A percentile compares a stretch with the other conserved stretches of the same genome.
These are phyloP conservation scores for Agrocybe praecox DNA, from an alignment of 768 basidiomycete species.

Conservation along the genomic window DNA sequence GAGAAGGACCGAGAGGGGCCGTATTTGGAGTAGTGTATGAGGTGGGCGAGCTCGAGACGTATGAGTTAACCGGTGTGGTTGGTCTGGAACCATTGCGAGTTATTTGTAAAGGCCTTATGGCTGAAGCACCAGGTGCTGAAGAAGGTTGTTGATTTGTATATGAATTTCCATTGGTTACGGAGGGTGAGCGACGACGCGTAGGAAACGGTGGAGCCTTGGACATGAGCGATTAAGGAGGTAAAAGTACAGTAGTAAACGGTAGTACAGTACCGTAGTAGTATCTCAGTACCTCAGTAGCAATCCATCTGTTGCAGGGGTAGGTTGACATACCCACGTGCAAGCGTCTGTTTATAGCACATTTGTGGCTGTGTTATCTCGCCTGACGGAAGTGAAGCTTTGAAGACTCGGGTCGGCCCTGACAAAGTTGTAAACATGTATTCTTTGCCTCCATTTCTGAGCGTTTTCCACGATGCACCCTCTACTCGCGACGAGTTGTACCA, in stretches of 20 bases:
- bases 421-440: background rate
- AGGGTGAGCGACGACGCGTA: constrained; percentile 52
- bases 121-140: constrained; percentile 35
- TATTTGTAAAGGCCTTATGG: constrained; percentile 63
- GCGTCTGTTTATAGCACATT: background rate
- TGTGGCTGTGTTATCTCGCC: background rate
- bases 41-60: constrained; percentile 38
- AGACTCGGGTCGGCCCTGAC: too few species aligned
- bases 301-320: too few species aligned
- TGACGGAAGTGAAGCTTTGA: too few species aligned
- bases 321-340: background rate
- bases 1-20: constrained; percentile 53
- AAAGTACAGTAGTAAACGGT: background rate
- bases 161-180: constrained; percentile 41
- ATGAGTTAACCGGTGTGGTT: constrained; percentile 47
- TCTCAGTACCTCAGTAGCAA: too few species aligned
- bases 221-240: constrained; percentile 34
- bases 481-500: constrained; percentile 11
- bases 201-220: constrained; percentile 63
- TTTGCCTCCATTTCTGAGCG: constrained; percentile 32
- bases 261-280: background rate
- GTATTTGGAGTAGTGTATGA: constrained; percentile 34
- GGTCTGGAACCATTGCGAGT: constrained; percentile 56
- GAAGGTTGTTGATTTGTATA: constrained; percentile 33
- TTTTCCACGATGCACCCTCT: constrained; percentile 16